These are phyloP conservation scores for Phytophthora constricta DNA, from an alignment of 352 stramenopile species.

Conservation along the genomic window DNA sequence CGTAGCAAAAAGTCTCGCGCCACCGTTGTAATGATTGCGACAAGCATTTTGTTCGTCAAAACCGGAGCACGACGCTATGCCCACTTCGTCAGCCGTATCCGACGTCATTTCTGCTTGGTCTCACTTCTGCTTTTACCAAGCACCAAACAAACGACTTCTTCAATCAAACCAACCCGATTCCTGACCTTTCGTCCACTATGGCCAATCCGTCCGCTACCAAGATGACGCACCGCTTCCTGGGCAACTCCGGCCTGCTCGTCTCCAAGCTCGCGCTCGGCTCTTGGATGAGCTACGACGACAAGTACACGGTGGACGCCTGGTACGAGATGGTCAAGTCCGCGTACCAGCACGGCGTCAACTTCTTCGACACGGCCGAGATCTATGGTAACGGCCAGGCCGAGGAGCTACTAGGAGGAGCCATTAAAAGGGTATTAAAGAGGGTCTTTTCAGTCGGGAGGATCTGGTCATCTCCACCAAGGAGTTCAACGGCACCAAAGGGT, in stretches of 20 bases:
- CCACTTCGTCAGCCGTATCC: too few species aligned
- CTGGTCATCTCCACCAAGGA: neutral
- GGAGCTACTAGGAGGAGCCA: conserved; percentile 35
- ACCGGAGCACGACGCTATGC: too few species aligned
- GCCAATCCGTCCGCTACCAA: conserved; percentile 3
- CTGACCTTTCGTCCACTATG: conserved; percentile 3
- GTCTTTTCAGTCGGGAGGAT: conserved; percentile 26
- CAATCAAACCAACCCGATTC: conserved; percentile 2
- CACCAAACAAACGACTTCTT: neutral
- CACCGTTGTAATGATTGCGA: too few species aligned
- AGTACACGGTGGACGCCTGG: conserved; percentile 15
- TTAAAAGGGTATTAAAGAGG: conserved; percentile 37
- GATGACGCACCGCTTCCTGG: conserved; percentile 19
- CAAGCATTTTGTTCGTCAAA: too few species aligned
- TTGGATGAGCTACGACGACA: conserved; percentile 18
- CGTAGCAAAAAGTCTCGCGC: too few species aligned
- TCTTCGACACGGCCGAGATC: conserved; percentile 18
- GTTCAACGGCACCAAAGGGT: conserved; percentile 17
- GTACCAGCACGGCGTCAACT: conserved; percentile 15
- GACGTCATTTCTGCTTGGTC: too few species aligned
- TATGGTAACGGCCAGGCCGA: conserved; percentile 15
- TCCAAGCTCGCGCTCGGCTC: conserved; percentile 12
- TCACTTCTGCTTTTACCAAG: conserved; percentile 15
- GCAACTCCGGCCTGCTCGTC: conserved; percentile 8
- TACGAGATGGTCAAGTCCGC: conserved; percentile 23